Percentiles rank a stretch among this genome's conserved stretches.
These are phyloP conservation scores for Allantophomopsis lycopodina DNA, from an alignment of 2,329 filamentous ascomycete species.

Conservation along the genomic window DNA sequence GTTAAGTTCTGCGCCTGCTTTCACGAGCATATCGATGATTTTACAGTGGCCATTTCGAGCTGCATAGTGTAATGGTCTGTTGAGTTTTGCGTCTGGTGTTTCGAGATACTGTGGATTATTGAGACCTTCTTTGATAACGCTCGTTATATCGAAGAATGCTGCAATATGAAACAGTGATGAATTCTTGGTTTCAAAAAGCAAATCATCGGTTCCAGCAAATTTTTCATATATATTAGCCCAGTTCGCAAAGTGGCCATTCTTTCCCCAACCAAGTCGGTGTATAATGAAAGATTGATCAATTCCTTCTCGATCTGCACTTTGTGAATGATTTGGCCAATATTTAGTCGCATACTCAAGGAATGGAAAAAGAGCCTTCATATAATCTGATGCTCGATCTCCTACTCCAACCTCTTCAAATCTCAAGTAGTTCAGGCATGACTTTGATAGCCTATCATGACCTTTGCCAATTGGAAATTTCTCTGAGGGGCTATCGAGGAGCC, in stretches of 20 bases:
- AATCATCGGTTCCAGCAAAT: too few relatives aligned
- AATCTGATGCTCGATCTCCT: too few relatives aligned
- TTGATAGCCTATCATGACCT: slow-evolving; percentile 21
- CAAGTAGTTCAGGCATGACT: slow-evolving; percentile 27
- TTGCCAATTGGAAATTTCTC: slow-evolving; percentile 20
- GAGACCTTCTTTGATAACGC: too few relatives aligned
- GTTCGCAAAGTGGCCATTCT: background rate
- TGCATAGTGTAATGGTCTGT: slow-evolving; percentile 5
- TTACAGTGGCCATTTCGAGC: background rate
- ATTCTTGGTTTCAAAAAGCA: too few relatives aligned
- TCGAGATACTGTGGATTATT: background rate
- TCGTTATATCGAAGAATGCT: too few relatives aligned
- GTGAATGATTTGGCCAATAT: slow-evolving; percentile 2
- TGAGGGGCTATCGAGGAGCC: slow-evolving; percentile 19
- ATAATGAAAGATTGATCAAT: background rate
- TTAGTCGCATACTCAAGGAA: background rate
- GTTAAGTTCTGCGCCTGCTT: slow-evolving; percentile 1
- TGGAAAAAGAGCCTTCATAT: background rate
- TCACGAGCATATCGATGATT: slow-evolving; percentile 8
- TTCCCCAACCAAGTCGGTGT: slow-evolving; percentile 7
- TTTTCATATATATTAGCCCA: background rate
- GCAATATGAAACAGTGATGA: too few relatives aligned
- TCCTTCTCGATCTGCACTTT: background rate
- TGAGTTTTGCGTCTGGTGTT: slow-evolving; percentile 1
- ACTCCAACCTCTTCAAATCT: slow-evolving; percentile 1